phyloP scores from a whole-genome alignment of 345 rosid species.

The Lenwebbia sp. region DNA sequence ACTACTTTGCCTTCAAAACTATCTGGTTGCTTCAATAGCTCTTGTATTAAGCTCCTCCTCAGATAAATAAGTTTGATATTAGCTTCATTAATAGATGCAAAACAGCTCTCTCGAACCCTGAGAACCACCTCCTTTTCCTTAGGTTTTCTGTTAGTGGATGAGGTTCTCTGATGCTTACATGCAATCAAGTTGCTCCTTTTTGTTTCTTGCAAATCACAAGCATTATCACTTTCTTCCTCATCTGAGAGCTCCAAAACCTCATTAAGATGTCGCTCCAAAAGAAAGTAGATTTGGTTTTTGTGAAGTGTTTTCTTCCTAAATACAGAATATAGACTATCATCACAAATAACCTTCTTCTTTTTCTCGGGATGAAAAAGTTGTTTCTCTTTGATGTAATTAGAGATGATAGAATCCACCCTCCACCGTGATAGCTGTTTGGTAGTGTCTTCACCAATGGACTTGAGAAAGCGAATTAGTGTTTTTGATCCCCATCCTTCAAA shows the following conservation, averaged over 20 bases:
- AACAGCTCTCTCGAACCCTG: constrained; percentile 7
- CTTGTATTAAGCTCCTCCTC: constrained; percentile 32
- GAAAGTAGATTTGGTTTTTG: constrained; percentile 18
- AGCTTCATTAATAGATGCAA: constrained; percentile 24
- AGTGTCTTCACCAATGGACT: constrained; percentile 25
- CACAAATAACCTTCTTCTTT: constrained; percentile 32
- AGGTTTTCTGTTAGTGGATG: constrained; percentile 1
- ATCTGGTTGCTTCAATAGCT: constrained; percentile 28
- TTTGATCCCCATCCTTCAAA: constrained; percentile 47
- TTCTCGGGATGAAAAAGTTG: constrained; percentile 23
- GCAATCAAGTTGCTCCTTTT: background rate
- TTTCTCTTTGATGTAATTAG: constrained; percentile 20
- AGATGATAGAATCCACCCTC: constrained; percentile 18
- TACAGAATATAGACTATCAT: constrained; percentile 26
- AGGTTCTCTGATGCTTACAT: constrained; percentile 4
- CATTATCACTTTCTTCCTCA: constrained; percentile 6
- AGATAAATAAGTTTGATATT: constrained; percentile 47
- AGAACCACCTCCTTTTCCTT: constrained; percentile 9
- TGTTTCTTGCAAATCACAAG: background rate
- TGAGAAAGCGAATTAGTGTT: constrained; percentile 29
- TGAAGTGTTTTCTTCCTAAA: constrained; percentile 26
- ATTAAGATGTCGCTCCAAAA: constrained; percentile 24
- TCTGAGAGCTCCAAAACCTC: constrained; percentile 17
- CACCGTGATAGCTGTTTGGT: constrained; percentile 16
- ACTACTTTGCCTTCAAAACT: constrained; percentile 30